These are phyloP conservation scores for Rhododendron vialii DNA, from an alignment of 148 eudicot genomes.

Conservation along the genomic window DNA sequence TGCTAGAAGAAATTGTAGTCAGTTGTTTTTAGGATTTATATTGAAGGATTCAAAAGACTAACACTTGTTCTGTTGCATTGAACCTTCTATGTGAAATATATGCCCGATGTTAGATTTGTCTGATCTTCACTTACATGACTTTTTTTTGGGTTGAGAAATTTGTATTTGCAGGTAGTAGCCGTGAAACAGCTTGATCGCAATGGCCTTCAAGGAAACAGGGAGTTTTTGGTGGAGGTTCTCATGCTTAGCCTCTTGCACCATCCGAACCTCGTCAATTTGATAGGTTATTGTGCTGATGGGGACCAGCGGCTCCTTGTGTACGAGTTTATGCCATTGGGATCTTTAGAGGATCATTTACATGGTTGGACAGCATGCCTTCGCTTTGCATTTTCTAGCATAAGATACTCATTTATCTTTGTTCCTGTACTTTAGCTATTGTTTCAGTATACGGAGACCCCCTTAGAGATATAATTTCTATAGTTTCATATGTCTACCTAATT, in stretches of 20 bases:
- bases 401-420: background rate
- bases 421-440: background rate
- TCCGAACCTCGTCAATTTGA: slow-evolving; percentile 84
- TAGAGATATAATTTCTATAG: background rate
- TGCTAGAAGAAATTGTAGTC: background rate
- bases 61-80: background rate
- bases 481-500: background rate
- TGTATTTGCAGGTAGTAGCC: slow-evolving; percentile 73
- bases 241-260: slow-evolving; percentile 98
- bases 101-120: background rate
- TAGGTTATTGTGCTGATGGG: slow-evolving; percentile 97
- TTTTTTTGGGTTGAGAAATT: slow-evolving; percentile 4
- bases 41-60: background rate
- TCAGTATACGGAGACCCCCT: background rate
- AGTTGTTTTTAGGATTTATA: background rate
- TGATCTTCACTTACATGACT: background rate
- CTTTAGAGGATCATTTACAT: slow-evolving; percentile 96
- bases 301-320: slow-evolving; percentile 98
- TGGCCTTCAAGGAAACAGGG: slow-evolving; percentile 96
- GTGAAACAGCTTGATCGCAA: slow-evolving; percentile 94
- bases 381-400: background rate
- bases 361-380: slow-evolving; percentile 37
- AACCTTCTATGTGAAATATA: background rate
- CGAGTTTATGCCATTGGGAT: slow-evolving; percentile 94
- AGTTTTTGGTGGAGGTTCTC: slow-evolving; percentile 94